These are phyloP conservation scores for Boletus mariae DNA, from an alignment of 1,284 basidiomycete species.

Conservation along the genomic window DNA sequence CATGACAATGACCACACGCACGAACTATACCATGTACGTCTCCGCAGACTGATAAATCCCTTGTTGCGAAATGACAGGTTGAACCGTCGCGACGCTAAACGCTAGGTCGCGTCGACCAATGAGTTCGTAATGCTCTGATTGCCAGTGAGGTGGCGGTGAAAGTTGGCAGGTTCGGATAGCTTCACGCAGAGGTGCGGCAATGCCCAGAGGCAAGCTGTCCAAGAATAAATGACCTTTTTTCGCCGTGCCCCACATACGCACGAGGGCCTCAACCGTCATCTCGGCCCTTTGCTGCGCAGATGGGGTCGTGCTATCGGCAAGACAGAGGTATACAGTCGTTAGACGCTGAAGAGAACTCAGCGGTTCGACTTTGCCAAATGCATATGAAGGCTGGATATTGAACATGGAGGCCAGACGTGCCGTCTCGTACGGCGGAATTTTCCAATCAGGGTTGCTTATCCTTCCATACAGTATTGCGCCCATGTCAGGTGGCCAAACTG, in stretches of 20 bases:
- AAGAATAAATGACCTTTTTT: slow-evolving; percentile 41
- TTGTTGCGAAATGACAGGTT: slow-evolving; percentile 29
- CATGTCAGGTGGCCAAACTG: slow-evolving; percentile 68
- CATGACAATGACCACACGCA: slow-evolving; percentile 2
- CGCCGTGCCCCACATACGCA: slow-evolving; percentile 45
- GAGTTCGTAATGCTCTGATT: slow-evolving; percentile 65
- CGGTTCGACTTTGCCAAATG: slow-evolving; percentile 58
- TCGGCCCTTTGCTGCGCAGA: slow-evolving; percentile 62
- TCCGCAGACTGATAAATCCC: slow-evolving; percentile 32
- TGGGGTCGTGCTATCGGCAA: slow-evolving; percentile 49
- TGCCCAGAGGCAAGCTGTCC: slow-evolving; percentile 62
- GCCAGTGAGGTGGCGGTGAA: slow-evolving; percentile 72
- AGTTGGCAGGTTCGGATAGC: slow-evolving; percentile 79
- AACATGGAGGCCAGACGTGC: slow-evolving; percentile 48
- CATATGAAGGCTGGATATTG: slow-evolving; percentile 52
- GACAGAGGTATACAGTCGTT: slow-evolving; percentile 50
- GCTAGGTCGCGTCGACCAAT: slow-evolving; percentile 82
- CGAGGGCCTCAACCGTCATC: slow-evolving; percentile 59
- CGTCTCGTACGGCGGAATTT: slow-evolving; percentile 50
- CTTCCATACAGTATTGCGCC: slow-evolving; percentile 60
- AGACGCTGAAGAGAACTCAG: slow-evolving; percentile 49
- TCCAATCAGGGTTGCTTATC: slow-evolving; percentile 66
- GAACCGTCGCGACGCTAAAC: slow-evolving; percentile 32
- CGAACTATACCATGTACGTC: slow-evolving; percentile 44
- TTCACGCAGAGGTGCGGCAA: slow-evolving; percentile 80